Evolutionary conservation across 2,329 filamentous ascomycete species (phyloP).

Genomic region (Stagonosporopsis cucurbitacearum): DNA sequence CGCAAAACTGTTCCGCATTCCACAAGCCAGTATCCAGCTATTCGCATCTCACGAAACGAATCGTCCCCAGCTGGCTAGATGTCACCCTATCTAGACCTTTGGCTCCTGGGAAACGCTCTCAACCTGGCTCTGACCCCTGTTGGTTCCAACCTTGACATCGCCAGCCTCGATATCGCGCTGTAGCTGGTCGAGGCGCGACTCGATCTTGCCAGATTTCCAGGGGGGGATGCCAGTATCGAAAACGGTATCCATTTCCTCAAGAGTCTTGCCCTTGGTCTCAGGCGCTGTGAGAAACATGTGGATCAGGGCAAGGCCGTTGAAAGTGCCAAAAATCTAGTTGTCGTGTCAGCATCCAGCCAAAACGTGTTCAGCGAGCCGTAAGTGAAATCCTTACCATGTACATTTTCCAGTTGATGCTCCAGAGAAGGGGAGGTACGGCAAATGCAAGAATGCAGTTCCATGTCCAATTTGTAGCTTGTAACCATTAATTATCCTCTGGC

Average conservation of each 20-base stretch:
- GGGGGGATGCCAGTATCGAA: constrained; percentile 48
- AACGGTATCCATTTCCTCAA: constrained; percentile 52
- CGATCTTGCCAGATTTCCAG: constrained; percentile 41
- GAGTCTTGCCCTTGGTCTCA: constrained; percentile 51
- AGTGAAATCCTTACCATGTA: constrained; percentile 39
- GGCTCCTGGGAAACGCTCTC: constrained; percentile 27
- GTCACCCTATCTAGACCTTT: constrained; percentile 13
- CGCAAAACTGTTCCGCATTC: no score
- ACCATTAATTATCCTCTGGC: not conserved
- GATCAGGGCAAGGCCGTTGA: constrained; percentile 47
- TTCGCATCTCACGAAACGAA: not conserved
- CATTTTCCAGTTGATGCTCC: constrained; percentile 52
- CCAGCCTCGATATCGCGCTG: constrained; percentile 48
- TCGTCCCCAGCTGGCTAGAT: not conserved
- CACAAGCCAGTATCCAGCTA: not conserved
- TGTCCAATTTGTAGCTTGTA: constrained; percentile 44
- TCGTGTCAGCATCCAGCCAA: not conserved
- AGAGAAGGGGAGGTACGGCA: constrained; percentile 50
- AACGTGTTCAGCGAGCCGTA: not conserved
- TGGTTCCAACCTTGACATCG: constrained; percentile 35
- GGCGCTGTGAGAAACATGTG: constrained; percentile 51
- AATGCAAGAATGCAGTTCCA: constrained; percentile 52
- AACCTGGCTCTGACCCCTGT: constrained; percentile 10
- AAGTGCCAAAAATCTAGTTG: constrained; percentile 43
- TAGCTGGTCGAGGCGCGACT: constrained; percentile 45